Evolutionary conservation across 1,139 yeast genomes (phyloP).

Genomic region (Pichia sp.): DNA sequence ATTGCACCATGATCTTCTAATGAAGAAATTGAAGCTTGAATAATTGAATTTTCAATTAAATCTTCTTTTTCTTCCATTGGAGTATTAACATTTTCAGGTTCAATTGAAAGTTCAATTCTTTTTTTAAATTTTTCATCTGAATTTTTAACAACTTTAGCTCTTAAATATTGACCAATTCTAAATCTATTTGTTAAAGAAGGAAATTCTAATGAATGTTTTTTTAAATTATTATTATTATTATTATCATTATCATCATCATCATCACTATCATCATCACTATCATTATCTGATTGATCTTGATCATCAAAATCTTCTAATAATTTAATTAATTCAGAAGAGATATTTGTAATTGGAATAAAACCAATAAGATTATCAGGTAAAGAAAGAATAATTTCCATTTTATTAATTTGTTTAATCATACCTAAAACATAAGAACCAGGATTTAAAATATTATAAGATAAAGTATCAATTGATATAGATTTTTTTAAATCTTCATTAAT

Average conservation of each 20-base stretch:
- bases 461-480: constrained; percentile 47
- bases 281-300: constrained; percentile 30
- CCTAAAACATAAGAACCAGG: constrained; percentile 76
- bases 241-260: constrained; percentile 29
- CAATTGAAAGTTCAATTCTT: constrained; percentile 66
- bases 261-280: constrained; percentile 32
- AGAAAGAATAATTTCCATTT: constrained; percentile 59
- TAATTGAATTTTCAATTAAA: constrained; percentile 40
- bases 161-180: constrained; percentile 74
- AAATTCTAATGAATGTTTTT: constrained; percentile 32
- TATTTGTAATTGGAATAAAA: constrained; percentile 66
- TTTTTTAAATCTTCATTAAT: constrained; percentile 25
- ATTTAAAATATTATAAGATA: constrained; percentile 53
- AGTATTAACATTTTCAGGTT: constrained; percentile 66
- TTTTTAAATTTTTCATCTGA: constrained; percentile 37
- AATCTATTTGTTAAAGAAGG: constrained; percentile 56
- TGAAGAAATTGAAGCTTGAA: constrained; percentile 74
- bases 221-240: constrained; percentile 17
- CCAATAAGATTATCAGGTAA: constrained; percentile 84
- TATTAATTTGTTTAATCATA: constrained; percentile 56
- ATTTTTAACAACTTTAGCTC: constrained; percentile 59
- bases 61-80: constrained; percentile 58
- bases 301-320: constrained; percentile 50
- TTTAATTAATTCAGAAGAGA: constrained; percentile 57
- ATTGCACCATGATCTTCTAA: constrained; percentile 90